Percentiles rank a stretch among this genome's conserved stretches.
These are phyloP conservation scores for Saturnispora kantuleensis DNA, from an alignment of 805 yeast genomes.

Conservation along the genomic window DNA sequence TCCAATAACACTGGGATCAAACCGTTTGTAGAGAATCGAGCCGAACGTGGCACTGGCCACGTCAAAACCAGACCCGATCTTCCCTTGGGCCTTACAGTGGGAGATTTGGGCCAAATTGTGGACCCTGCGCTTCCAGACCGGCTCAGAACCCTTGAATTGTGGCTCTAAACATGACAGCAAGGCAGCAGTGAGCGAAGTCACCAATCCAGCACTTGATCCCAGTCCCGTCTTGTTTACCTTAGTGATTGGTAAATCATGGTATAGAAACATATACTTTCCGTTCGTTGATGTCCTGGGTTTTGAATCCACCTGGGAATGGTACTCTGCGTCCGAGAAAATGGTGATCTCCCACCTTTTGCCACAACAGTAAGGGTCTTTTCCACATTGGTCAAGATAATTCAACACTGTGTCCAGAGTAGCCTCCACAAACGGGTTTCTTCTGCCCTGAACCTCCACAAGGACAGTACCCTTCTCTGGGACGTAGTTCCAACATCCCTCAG, in stretches of 20 bases:
- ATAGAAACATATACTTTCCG: conserved; percentile 39
- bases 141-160: conserved; percentile 24
- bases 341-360: conserved; percentile 36
- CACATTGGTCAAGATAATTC: conserved; percentile 32
- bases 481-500: conserved; percentile 61
- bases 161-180: conserved; percentile 38
- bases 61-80: conserved; percentile 95
- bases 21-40: conserved; percentile 72
- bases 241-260: conserved; percentile 49
- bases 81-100: conserved; percentile 90
- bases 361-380: conserved; percentile 4
- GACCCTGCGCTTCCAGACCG: conserved; percentile 28
- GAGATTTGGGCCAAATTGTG: conserved; percentile 85
- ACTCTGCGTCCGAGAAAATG: conserved; percentile 78
- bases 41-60: conserved; percentile 95
- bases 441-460: conserved; percentile 14
- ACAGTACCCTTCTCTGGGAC: conserved; percentile 14
- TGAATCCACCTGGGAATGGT: conserved; percentile 66
- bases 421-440: conserved; percentile 64
- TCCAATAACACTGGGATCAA: conserved; percentile 45
- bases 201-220: conserved; percentile 93
- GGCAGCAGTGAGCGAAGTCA: conserved; percentile 68
- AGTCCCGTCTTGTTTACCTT: conserved; percentile 88
- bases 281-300: conserved; percentile 26
- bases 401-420: conserved; percentile 49